A percentile compares a stretch with the other conserved stretches of the same genome.
Conservation (phyloP, 75 land plant genomes). For the Picea sitchensis region DNA sequence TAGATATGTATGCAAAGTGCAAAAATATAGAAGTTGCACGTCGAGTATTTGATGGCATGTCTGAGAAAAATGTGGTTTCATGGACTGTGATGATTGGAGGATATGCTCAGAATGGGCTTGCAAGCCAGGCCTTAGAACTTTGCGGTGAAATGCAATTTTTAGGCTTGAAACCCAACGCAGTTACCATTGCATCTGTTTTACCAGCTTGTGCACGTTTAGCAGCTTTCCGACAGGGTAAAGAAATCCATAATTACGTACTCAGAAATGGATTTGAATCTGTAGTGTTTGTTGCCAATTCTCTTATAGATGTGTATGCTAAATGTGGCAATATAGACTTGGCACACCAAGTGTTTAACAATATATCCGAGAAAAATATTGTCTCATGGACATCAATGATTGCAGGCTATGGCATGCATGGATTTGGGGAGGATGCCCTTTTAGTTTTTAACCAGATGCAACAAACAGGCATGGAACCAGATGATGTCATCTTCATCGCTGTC, state of each 20-base stretch:
- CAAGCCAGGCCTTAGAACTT: slow-evolving; percentile 17
- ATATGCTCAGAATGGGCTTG: slow-evolving; percentile 12
- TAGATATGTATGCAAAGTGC: slow-evolving; percentile 62
- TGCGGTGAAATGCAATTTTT: slow-evolving; percentile 33
- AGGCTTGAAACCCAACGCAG: slow-evolving; percentile 12
- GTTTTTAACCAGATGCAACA: slow-evolving; percentile 41
- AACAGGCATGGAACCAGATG: slow-evolving; percentile 30
- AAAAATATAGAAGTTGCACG: slow-evolving; percentile 18
- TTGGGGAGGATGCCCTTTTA: slow-evolving; percentile 25
- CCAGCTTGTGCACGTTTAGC: slow-evolving; percentile 17
- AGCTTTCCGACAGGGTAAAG: slow-evolving; percentile 15
- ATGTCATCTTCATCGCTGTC: slow-evolving; percentile 44
- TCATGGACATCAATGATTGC: slow-evolving; percentile 76
- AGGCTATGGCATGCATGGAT: slow-evolving; percentile 56
- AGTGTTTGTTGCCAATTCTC: slow-evolving; percentile 17
- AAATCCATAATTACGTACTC: slow-evolving; percentile 15
- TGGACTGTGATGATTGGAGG: slow-evolving; percentile 20
- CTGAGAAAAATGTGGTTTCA: slow-evolving; percentile 12
- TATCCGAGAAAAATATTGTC: slow-evolving; percentile 34
- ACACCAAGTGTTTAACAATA: slow-evolving; percentile 23
- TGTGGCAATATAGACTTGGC: slow-evolving; percentile 24
- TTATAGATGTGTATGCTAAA: slow-evolving; percentile 28
- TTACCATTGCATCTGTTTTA: slow-evolving; percentile 16
- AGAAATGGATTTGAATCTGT: slow-evolving; percentile 11
- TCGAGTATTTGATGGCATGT: slow-evolving; percentile 25